Base-by-base conservation (phyloP, 495 filamentous ascomycete genomes). In the Lentithecium fluviatile region DNA sequence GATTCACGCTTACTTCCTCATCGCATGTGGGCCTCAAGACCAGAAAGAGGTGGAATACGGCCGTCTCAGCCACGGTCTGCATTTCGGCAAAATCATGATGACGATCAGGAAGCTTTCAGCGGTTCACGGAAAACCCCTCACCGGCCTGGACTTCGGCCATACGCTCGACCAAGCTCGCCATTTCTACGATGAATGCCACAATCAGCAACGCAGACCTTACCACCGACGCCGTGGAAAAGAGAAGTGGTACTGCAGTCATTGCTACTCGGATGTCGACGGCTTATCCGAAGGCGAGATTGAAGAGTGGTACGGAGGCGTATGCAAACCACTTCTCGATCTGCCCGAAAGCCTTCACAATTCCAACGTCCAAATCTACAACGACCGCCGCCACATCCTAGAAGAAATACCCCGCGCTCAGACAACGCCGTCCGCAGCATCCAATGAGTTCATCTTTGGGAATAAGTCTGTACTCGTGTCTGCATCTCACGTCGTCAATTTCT, bases 1-100 rank as follows among this genome's bases (percentile, higher is more conserved):
- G 68, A 68, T 70, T n/a, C 68, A 70, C 38, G 61, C 56, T 13
- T 70, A 62, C 58, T 68, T 70, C 25, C 54, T 70, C 5, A 29
- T 64, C 42, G 56, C 58, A 5, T 64, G 60, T 50, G 58, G 56
- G 11, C 57, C 60, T 0, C 49, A 60, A 25, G 40, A 38, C 1
- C 42, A 47, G 17, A 50, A 60, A 10, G 65, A 65, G 37, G 49
- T 38, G 25, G 47, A 29, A 1, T 59, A 65, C 13, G 52, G 49
- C 4, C 56, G 68, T 29, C 60, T 70, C 6, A 36, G 6, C 6
- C 65, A 68, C 55, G 65, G 62, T 24, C 19, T 52, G 17, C 60
- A 58, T 34, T 70, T 65, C 42, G 60, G 42, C n/a, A 68, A 62
- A 26, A 38, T 70, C 45, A 49, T 60, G 53, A 58, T 52, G 15